phyloP scores from a whole-genome alignment of 2,329 filamentous ascomycete species.

The Remersonia thermophila region DNA sequence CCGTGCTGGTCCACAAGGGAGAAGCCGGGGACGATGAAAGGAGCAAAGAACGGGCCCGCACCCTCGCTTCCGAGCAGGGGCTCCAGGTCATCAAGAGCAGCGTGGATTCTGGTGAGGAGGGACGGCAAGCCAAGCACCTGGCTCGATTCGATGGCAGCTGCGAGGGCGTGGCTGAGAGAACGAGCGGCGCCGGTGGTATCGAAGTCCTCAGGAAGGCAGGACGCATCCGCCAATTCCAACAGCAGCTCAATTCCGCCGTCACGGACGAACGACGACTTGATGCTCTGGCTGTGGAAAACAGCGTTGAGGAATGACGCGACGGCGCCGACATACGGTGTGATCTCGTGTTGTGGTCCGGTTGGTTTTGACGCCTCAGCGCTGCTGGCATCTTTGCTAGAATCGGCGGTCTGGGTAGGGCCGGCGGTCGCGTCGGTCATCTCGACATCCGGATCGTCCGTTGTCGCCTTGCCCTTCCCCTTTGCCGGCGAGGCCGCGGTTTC shows the following conservation, averaged over 20 bases:
- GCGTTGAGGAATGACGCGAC: slow-evolving; percentile 62
- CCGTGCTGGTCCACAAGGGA: slow-evolving; percentile 24
- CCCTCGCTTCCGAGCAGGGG: slow-evolving; percentile 46
- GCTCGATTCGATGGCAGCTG: slow-evolving; percentile 67
- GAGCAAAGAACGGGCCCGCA: slow-evolving; percentile 56
- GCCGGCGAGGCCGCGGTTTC: slow-evolving; percentile 16
- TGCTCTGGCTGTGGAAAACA: slow-evolving; percentile 61
- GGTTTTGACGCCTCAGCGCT: slow-evolving; percentile 2
- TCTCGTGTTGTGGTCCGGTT: slow-evolving; percentile 23
- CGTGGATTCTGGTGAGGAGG: slow-evolving; percentile 61
- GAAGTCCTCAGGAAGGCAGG: slow-evolving; percentile 65
- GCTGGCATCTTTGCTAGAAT: neutral
- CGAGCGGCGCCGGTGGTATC: slow-evolving; percentile 54
- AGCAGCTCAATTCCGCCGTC: slow-evolving; percentile 72
- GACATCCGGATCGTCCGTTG: slow-evolving; percentile 37
- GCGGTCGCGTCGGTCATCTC: slow-evolving; percentile 49
- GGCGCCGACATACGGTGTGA: slow-evolving; percentile 62
- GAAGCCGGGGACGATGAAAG: slow-evolving; percentile 42
- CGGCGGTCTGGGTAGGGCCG: neutral
- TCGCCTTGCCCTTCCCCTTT: slow-evolving; percentile 29
- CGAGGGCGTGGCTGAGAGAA: slow-evolving; percentile 61
- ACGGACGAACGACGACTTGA: slow-evolving; percentile 64
- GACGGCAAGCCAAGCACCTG: slow-evolving; percentile 73
- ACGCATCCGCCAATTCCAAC: slow-evolving; percentile 70
- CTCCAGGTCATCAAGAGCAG: slow-evolving; percentile 53